phyloP scores from a whole-genome alignment of 2,329 filamentous ascomycete species.

The Aspergillus tamarii region DNA sequence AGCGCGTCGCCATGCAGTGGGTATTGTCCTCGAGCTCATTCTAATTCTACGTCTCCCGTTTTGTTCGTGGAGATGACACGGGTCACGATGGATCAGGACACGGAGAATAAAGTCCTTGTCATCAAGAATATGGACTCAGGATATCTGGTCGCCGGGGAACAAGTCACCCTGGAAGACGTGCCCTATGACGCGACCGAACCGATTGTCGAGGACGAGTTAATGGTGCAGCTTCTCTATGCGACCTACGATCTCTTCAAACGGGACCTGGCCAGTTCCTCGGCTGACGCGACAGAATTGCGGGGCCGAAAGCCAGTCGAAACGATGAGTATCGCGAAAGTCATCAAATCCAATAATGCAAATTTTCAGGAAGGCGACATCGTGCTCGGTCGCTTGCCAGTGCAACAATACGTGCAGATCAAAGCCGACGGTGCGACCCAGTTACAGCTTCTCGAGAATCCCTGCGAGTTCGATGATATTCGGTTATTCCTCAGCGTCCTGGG shows the following conservation, averaged over 20 bases:
- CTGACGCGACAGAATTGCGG: conserved; percentile 68
- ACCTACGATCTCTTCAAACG: conserved; percentile 87
- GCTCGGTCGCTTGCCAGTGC: conserved; percentile 58
- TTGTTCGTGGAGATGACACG: not conserved
- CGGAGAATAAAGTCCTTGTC: conserved; percentile 70
- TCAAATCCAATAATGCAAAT: conserved; percentile 68
- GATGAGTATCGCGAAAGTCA: conserved; percentile 66
- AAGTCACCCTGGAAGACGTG: conserved; percentile 68
- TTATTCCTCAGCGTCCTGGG: conserved; percentile 76
- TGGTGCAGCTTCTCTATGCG: conserved; percentile 70
- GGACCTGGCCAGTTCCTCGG: conserved; percentile 71
- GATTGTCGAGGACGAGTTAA: conserved; percentile 67
- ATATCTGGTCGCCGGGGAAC: conserved; percentile 69
- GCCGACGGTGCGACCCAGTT: conserved; percentile 53
- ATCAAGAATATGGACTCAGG: conserved; percentile 71
- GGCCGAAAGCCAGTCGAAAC: conserved; percentile 65
- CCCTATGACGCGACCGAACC: conserved; percentile 64
- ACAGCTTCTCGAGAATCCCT: conserved; percentile 67
- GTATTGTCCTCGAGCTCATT: not conserved
- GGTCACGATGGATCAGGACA: not conserved
- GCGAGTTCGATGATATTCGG: conserved; percentile 51
- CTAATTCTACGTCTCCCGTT: not conserved
- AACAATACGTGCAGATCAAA: conserved; percentile 65
- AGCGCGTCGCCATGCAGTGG: conserved; percentile 1
- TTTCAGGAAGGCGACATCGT: conserved; percentile 72